Percentiles rank a stretch among this genome's conserved stretches.
Conservation (phyloP, 2,329 filamentous ascomycete species). For the Trichoderma polysporum region DNA sequence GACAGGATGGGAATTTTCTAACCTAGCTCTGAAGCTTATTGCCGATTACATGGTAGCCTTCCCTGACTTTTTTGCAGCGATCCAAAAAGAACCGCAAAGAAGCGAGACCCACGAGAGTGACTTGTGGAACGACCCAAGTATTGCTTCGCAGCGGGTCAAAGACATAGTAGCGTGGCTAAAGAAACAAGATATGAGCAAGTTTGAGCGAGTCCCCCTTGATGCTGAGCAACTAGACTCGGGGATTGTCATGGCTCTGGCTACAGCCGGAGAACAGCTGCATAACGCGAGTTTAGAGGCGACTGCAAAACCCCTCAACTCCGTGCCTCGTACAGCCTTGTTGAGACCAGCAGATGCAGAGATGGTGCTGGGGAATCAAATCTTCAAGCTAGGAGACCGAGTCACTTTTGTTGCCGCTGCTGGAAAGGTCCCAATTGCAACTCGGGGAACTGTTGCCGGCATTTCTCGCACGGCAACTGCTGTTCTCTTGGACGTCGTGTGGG, state of each 20-base stretch:
- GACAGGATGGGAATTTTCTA: conserved; percentile 94
- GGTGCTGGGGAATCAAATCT: conserved; percentile 79
- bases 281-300: conserved; percentile 53
- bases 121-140: conserved; percentile 72
- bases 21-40: conserved; percentile 76
- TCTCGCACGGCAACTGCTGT: conserved; percentile 81
- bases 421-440: conserved; percentile 88
- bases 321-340: conserved; percentile 82
- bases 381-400: conserved; percentile 82
- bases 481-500: conserved; percentile 89
- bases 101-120: conserved; percentile 83
- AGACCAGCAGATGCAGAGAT: conserved; percentile 97
- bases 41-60: conserved; percentile 90
- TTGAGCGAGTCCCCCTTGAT: conserved; percentile 93
- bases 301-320: conserved; percentile 70
- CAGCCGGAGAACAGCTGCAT: conserved; percentile 65
- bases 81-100: conserved; percentile 80
- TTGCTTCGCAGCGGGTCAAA: conserved; percentile 79
- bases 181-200: conserved; percentile 82
- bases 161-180: conserved; percentile 95
- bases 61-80: conserved; percentile 89
- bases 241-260: conserved; percentile 77
- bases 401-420: conserved; percentile 91
- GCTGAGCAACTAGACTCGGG: conserved; percentile 95
- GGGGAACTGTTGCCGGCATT: conserved; percentile 92